These are phyloP conservation scores for Rhipidocladum racemiflorum DNA, from an alignment of 176 grass and related monocot genomes.

Conservation along the genomic window DNA sequence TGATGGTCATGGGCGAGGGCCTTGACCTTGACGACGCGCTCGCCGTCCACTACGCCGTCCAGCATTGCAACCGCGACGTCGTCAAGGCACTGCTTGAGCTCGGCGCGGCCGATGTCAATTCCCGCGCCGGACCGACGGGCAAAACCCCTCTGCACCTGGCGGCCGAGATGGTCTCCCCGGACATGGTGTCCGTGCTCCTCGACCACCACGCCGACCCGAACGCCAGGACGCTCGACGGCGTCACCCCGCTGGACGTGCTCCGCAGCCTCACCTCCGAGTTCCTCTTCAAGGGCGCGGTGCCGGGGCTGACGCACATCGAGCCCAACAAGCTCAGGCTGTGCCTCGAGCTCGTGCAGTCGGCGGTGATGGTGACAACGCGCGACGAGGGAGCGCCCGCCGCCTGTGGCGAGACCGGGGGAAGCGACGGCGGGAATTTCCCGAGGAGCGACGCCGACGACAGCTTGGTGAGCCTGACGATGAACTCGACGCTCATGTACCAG, in stretches of 20 bases:
- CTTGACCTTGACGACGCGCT: constrained; percentile 94
- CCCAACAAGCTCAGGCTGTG: constrained; percentile 96
- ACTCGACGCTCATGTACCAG: constrained; percentile 77
- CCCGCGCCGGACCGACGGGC: constrained; percentile 65
- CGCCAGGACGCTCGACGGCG: constrained; percentile 71
- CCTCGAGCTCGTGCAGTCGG: constrained; percentile 93
- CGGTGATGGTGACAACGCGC: constrained; percentile 76
- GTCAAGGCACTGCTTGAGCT: constrained; percentile 97
- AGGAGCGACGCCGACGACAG: constrained; percentile 58
- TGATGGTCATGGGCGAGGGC: constrained; percentile 78
- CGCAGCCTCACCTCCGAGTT: constrained; percentile 93
- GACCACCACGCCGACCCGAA: constrained; percentile 95
- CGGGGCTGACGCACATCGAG: constrained; percentile 83
- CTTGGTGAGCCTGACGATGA: constrained; percentile 81
- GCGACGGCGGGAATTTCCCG: constrained; percentile 27
- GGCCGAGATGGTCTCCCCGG: constrained; percentile 86
- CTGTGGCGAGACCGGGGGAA: constrained; percentile 27
- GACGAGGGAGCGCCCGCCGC: constrained; percentile 50
- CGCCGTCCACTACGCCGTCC: constrained; percentile 88
- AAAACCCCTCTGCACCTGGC: constrained; percentile 82
- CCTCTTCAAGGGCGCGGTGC: constrained; percentile 96
- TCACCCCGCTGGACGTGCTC: constrained; percentile 84
- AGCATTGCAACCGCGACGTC: constrained; percentile 85
- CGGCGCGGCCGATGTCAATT: constrained; percentile 89
- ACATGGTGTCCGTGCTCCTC: constrained; percentile 95